A percentile compares a stretch with the other conserved stretches of the same genome.
phyloP scores from a whole-genome alignment of 306 rosid genomes.

The Astragalus glycyphyllos region DNA sequence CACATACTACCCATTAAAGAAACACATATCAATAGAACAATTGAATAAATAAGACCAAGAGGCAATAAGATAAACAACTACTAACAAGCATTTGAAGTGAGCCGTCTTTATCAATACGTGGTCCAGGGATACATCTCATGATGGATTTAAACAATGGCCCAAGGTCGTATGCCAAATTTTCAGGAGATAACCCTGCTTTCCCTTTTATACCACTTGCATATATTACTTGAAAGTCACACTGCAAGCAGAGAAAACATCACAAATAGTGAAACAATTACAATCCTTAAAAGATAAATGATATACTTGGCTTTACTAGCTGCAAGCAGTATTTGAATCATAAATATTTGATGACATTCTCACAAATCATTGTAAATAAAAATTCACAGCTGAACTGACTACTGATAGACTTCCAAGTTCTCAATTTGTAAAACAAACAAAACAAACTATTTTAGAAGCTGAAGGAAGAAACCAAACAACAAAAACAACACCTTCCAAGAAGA shows the following conservation, averaged over 20 bases:
- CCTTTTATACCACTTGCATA: no score
- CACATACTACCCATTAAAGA: slow-evolving; percentile 16
- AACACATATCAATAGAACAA: slow-evolving; percentile 5
- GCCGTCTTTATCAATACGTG: slow-evolving; percentile 92
- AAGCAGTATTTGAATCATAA: slow-evolving; percentile 19
- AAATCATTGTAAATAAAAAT: slow-evolving; percentile 25
- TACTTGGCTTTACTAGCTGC: slow-evolving; percentile 9
- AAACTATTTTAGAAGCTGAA: slow-evolving; percentile 25
- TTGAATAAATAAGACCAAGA: slow-evolving; percentile 17
- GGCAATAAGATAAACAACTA: slow-evolving; percentile 41
- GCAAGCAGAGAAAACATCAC: slow-evolving; percentile 43
- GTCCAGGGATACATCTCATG: no score
- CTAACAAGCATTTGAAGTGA: slow-evolving; percentile 97
- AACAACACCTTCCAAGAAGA: no score
- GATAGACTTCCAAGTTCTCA: slow-evolving; percentile 4
- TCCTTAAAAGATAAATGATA: slow-evolving; percentile 34
- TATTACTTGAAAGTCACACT: no score
- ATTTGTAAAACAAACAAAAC: background rate
- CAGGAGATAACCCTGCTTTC: no score
- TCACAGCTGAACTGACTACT: slow-evolving; percentile 12
- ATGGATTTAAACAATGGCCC: no score
- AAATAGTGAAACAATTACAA: slow-evolving; percentile 30
- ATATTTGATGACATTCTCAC: slow-evolving; percentile 22
- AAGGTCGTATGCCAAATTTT: no score
- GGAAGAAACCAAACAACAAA: no score